A percentile compares a stretch with the other conserved stretches of the same genome.
These are phyloP conservation scores for Suillus tomentosus DNA, from an alignment of 768 basidiomycete species.

Conservation along the genomic window DNA sequence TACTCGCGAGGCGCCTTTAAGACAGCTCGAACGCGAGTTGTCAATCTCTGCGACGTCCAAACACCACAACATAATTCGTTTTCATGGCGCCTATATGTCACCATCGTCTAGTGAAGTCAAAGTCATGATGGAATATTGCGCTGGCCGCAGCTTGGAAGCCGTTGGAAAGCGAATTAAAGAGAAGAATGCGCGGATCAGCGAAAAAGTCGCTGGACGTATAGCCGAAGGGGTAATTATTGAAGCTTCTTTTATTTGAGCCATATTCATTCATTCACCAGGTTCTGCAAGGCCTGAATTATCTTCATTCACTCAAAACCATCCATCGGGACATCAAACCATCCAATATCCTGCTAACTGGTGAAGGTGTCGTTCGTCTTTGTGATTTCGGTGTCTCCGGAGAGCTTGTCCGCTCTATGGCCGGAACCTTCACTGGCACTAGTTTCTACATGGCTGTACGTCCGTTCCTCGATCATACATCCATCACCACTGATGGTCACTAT, in stretches of 20 bases:
- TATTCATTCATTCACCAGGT: conserved; percentile 47
- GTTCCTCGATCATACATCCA: not conserved
- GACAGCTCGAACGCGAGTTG: conserved; percentile 91
- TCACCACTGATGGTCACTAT: conserved; percentile 8
- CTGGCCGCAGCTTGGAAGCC: conserved; percentile 88
- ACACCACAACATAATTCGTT: conserved; percentile 86
- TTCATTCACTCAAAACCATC: conserved; percentile 89
- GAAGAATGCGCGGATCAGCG: conserved; percentile 75
- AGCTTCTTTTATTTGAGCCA: conserved; percentile 5
- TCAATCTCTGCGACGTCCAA: conserved; percentile 83
- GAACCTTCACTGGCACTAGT: conserved; percentile 97
- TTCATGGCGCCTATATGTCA: conserved; percentile 90
- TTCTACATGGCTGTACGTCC: conserved; percentile 96
- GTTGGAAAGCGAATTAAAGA: conserved; percentile 85
- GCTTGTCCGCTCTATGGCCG: conserved; percentile 86
- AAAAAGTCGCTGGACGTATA: conserved; percentile 87
- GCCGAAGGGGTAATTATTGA: conserved; percentile 79
- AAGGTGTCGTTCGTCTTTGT: conserved; percentile 88
- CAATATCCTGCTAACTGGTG: conserved; percentile 85
- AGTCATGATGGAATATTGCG: conserved; percentile 90
- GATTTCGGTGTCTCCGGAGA: conserved; percentile 99
- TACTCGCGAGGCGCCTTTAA: conserved; percentile 85
- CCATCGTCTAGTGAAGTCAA: conserved; percentile 91
- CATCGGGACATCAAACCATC: conserved; percentile 96
- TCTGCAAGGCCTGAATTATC: conserved; percentile 89